Base-by-base conservation (phyloP, 2,329 filamentous ascomycete species). In the Aplosporella prunicola region DNA sequence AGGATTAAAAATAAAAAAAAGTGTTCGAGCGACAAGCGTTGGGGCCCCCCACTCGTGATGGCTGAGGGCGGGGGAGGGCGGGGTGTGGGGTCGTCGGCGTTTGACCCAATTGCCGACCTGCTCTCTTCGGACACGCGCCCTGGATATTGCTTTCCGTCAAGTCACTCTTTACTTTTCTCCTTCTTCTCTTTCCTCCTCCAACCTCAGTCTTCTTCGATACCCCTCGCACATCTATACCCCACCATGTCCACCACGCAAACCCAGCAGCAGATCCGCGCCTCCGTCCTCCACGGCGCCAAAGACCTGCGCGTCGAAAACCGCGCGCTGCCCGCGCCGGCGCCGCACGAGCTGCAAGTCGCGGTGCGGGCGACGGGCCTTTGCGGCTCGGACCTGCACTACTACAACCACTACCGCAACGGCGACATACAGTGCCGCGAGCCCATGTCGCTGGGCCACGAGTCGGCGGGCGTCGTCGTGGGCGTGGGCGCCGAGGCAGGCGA, bases 331-430 rank as follows among this genome's bases (percentile, higher is more conserved):
- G 47, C 63, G 10, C 74, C 73, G 10, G 51, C 54, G 26, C 53
- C 62, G 18, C 56, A 61, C 44, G 76, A 82, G 55, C 69, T 83
- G 36, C 73, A 82, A 60, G 60, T 83, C 44, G 67, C 71, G 44
- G 68, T 83, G 45, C 72, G 71, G 44, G 69, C 73, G 46, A 83
- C 79, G 4, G 78, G 78, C 18, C 75, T 84, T 52, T 83, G 79
- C 57, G 79, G 79, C 52, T 79, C 74, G 34, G 79, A 84, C 56
- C 69, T 80, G 5, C 80, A 94, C 69, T 94, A 93, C 76, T 93
- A 85, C 73, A 68, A 74, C 45, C 82, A 93, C 60, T 85, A 84
- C 53, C 78, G 81, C 54, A 93, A 93, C 61, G 87, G 86, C 56
- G 77, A 84, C 68, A 93, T 87, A 53, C 72, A 88, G 42, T 77